Conservation (phyloP, 2,329 filamentous ascomycete genomes). For the Colletotrichum endophyticum region DNA sequence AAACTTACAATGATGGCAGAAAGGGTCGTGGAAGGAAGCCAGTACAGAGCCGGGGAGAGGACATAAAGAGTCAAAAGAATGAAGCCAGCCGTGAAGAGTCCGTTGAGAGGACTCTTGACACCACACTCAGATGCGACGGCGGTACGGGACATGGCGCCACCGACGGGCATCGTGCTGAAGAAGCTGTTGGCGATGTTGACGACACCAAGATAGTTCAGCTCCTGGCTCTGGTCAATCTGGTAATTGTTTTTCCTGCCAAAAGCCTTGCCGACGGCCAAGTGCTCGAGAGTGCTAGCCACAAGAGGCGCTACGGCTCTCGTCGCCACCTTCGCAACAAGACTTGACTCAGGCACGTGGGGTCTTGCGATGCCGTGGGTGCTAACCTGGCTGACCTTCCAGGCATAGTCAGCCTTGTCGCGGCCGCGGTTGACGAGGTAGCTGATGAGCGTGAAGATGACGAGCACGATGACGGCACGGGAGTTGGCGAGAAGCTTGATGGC, state of each 20-base stretch:
- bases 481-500: slow-evolving; percentile 64
- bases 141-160: slow-evolving; percentile 71
- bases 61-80: slow-evolving; percentile 68
- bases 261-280: slow-evolving; percentile 68
- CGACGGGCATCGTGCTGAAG: slow-evolving; percentile 68
- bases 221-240: slow-evolving; percentile 67
- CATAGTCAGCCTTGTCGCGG: slow-evolving; percentile 47
- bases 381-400: slow-evolving; percentile 64
- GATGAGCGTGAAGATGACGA: slow-evolving; percentile 67
- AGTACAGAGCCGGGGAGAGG: slow-evolving; percentile 65
- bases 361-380: slow-evolving; percentile 58
- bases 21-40: slow-evolving; percentile 69
- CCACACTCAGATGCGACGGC: slow-evolving; percentile 70
- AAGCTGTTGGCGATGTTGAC: slow-evolving; percentile 70
- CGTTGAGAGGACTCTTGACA: slow-evolving; percentile 66
- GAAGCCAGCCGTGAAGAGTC: slow-evolving; percentile 64
- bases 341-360: slow-evolving; percentile 50
- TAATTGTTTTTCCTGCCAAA: slow-evolving; percentile 69
- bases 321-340: slow-evolving; percentile 39
- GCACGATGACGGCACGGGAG: slow-evolving; percentile 64
- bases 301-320: slow-evolving; percentile 64
- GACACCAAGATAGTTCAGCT: slow-evolving; percentile 67
- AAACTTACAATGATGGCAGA: slow-evolving; percentile 72
- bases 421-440: slow-evolving; percentile 67
- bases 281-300: slow-evolving; percentile 65